Base-by-base conservation (phyloP, 2,329 filamentous ascomycete species). In the Cladosporium colombiae region DNA sequence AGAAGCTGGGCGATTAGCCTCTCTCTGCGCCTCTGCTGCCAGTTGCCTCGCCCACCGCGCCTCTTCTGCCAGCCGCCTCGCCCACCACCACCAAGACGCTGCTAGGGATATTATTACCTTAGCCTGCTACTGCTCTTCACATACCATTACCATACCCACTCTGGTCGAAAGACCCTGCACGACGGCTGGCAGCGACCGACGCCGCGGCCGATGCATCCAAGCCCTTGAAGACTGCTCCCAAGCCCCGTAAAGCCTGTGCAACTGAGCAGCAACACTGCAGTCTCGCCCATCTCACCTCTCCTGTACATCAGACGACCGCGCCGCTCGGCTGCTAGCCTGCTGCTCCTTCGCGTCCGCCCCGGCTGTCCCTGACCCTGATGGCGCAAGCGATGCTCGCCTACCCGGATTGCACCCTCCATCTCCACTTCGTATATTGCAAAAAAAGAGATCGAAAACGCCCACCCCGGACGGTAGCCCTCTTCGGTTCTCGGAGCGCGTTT, bases 171-270 rank as follows among this genome's bases (percentile, higher is more conserved):
- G 33, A 46, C 40, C n/a, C 40, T 46, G n/a, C 40, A 21, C n/a
- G 3, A 11, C 40, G 40, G 40, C 40, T 46, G 31, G 31, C 55
- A 57, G 18, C 53, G 52, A 55, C 40, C 18, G 27, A 33, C 21
- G 44, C 44, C 46, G 59, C 59, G 27, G 44, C n/a, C n/a, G 59
- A 50, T 14, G 31, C 59, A 62, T 52, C 21, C 59, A 62, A 33
- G 52, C 29, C 23, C 21, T 33, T 53, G 33, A 35, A 35, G 33
- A 35, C 29, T 10, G 29, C 29, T 31, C 29, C 29, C 23, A 53
- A 53, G 50, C 35, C 16, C 35, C 35, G 16, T 40, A 14, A 14
- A 44, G 27, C 52, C 25, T 55, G 52, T 55, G 52, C 21, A 7
- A 55, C 52, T 6, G 18, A 21, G 14, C 7, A 10, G 52, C 25